Evolutionary conservation across 1,284 basidiomycete genomes (phyloP), one percentile per base, ranked within the genome.

Genomic region (Ustilago tritici): DNA sequence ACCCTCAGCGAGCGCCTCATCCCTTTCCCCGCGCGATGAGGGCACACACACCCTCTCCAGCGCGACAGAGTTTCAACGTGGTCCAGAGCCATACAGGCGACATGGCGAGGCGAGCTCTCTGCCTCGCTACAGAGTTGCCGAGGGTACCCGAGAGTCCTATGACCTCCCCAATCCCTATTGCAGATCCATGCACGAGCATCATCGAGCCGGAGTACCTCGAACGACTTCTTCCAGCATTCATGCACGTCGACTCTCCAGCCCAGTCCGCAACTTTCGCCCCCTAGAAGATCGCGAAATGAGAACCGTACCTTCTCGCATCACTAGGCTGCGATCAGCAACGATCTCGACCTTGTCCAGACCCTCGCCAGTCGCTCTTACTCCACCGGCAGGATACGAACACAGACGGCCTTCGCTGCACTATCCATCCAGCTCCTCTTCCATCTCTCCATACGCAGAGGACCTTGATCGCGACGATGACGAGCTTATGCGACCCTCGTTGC

Each of bases 271-370:
- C 14, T 10, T 34, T 23, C 35, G 31, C 11, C 46, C 34, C 6
- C 11, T 40, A 6, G 10, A 34, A 8, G 19, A 52, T 23, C 40
- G n/a, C 4, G 14, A 32, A 1, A 15, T 23, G 1, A 28, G 10
- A 15, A 3, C 35, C 53, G 10, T 38, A 10, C 1, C 31, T 6
- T 7, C 46, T 14, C 28, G 49, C 11, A 31, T 50, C 9, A 43
- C 47, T 34, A 41, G 68, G 38, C 32, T 56, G n/a, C 56, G 70
- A 2, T 66, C 70, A 19, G 70, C 70, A 11, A 73, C 70, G 6
- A 55, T 73, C n/a, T 46, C 61, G 15, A 58, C 61, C 34, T 9
- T 64, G 15, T 52, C 69, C 3, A 17, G 41, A 52, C 53, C 47
- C 3, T 34, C 54, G 31, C n/a, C 43, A 7, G n/a, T 19, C n/a